Conservation (phyloP, 257 asterid species). For the Nicotiana tomentosiformis region DNA sequence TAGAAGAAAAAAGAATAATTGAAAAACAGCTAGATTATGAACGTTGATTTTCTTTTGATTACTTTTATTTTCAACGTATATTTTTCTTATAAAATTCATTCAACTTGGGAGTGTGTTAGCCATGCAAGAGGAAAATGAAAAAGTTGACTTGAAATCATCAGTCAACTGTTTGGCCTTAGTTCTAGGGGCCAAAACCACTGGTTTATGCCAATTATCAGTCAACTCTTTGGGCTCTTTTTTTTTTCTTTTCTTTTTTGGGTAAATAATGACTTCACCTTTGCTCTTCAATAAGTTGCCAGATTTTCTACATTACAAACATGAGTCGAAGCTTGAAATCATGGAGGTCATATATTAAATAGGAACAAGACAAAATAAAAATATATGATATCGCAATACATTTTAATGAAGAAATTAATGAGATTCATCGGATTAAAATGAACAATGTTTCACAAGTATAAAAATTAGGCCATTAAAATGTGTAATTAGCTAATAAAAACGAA, state of each 20-base stretch:
- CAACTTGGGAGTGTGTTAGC: not conserved
- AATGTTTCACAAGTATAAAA: too few species aligned
- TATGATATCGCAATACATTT: too few species aligned
- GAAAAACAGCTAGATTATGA: not conserved
- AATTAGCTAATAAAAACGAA: too few species aligned
- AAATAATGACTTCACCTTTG: not conserved
- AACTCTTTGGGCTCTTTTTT: not conserved
- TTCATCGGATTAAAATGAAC: too few species aligned
- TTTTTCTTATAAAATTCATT: not conserved
- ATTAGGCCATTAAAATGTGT: too few species aligned
- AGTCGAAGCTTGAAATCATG: too few species aligned
- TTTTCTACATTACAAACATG: not conserved
- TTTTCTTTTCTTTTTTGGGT: not conserved
- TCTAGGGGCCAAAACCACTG: not conserved
- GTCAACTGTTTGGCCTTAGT: not conserved
- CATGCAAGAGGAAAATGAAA: not conserved
- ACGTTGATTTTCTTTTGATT: not conserved
- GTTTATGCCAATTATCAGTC: not conserved
- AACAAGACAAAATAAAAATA: too few species aligned
- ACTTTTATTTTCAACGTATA: not conserved
- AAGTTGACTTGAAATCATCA: not conserved
- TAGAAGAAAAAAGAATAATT: not conserved
- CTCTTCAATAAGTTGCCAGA: not conserved
- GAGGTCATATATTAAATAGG: too few species aligned
- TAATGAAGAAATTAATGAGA: too few species aligned